These are phyloP conservation scores for Mortierella alpina DNA, from an alignment of 192 early-diverging fungal species.

Conservation along the genomic window DNA sequence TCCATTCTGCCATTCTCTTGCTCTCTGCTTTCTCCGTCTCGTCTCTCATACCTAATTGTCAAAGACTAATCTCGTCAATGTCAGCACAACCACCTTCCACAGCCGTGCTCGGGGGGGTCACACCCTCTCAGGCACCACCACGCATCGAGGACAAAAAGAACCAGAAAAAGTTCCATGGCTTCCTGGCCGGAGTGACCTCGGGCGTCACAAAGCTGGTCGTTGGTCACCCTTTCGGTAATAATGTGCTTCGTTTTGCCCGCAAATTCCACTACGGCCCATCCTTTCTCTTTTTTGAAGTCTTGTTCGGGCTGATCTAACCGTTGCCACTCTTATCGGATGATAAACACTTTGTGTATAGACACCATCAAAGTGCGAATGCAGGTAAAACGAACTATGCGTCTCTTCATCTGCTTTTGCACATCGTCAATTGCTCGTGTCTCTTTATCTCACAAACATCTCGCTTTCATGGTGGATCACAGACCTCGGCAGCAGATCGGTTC, in stretches of 20 bases:
- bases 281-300: not conserved
- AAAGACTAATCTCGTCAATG: not conserved
- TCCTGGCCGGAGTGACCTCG: slow-evolving; percentile 76
- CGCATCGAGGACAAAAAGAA: slow-evolving; percentile 30
- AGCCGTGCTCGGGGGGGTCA: not conserved
- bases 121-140: not conserved
- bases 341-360: slow-evolving; percentile 54
- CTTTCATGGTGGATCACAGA: slow-evolving; percentile 14
- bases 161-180: slow-evolving; percentile 70
- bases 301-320: not conserved
- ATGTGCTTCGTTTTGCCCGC: slow-evolving; percentile 1
- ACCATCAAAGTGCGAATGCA: slow-evolving; percentile 86
- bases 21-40: slow-evolving; percentile 1
- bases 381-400: slow-evolving; percentile 4
- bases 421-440: not conserved
- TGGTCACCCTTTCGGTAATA: slow-evolving; percentile 81
- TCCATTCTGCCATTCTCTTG: not conserved
- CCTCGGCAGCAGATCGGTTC: slow-evolving; percentile 75
- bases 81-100: not conserved
- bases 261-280: not conserved
- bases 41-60: not conserved
- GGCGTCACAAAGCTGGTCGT: slow-evolving; percentile 83
- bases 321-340: not conserved
- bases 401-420: no score
- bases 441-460: not conserved